A percentile compares a stretch with the other conserved stretches of the same genome.
Evolutionary conservation across 345 rosid species (phyloP).

Genomic region (Trapa bicornis): DNA sequence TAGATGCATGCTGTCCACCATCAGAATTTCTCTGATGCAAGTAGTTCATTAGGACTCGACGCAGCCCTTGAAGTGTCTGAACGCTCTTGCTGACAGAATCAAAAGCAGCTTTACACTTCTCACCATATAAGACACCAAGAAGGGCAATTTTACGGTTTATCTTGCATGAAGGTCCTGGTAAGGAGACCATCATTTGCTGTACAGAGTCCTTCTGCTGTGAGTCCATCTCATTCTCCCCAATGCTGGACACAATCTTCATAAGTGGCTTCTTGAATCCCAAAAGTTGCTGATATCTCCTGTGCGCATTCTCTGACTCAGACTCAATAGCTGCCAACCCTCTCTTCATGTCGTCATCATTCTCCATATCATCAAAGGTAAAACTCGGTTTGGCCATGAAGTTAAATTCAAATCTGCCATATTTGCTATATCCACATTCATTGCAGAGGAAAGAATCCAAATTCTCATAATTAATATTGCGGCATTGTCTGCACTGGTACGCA

Average conservation of each 20-base stretch:
- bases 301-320: slow-evolving; percentile 98
- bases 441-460: slow-evolving; percentile 95
- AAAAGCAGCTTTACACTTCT: slow-evolving; percentile 99
- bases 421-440: slow-evolving; percentile 98
- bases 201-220: slow-evolving; percentile 97
- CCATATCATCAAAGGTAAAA: slow-evolving; percentile 92
- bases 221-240: slow-evolving; percentile 98
- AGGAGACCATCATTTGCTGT: slow-evolving; percentile 99
- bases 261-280: slow-evolving; percentile 98
- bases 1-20: slow-evolving; percentile 39
- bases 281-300: slow-evolving; percentile 97
- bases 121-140: slow-evolving; percentile 96
- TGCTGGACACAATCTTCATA: slow-evolving; percentile 91
- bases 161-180: slow-evolving; percentile 97
- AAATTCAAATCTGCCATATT: slow-evolving; percentile 96
- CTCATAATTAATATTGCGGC: slow-evolving; percentile 96
- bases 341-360: slow-evolving; percentile 99
- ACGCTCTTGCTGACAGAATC: slow-evolving; percentile 99
- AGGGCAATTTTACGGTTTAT: slow-evolving; percentile 95
- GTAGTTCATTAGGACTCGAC: slow-evolving; percentile 87
- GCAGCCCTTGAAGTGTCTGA: slow-evolving; percentile 96
- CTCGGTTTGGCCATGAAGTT: slow-evolving; percentile 99
- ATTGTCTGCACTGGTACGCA: slow-evolving; percentile 99
- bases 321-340: slow-evolving; percentile 95
- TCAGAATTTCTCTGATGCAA: slow-evolving; percentile 86